Conservation (phyloP, 1,284 basidiomycete species). For the Ustilago xerochloae region DNA sequence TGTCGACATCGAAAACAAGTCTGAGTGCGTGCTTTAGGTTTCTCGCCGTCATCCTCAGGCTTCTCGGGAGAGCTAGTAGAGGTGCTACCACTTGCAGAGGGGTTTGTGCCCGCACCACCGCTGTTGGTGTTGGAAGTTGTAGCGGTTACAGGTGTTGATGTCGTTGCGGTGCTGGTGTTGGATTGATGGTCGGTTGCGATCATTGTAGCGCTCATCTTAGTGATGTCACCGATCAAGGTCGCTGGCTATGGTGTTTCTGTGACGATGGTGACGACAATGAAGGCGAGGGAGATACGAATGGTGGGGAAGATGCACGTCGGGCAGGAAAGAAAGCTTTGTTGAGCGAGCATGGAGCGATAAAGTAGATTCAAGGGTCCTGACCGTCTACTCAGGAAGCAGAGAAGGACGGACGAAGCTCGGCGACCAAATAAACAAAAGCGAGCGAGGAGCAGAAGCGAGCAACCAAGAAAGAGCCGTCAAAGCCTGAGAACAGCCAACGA, state of each 20-base stretch:
- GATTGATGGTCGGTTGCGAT: not conserved
- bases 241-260: not conserved
- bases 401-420: conserved; percentile 6
- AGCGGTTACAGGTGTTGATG: conserved; percentile 3
- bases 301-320: too few relatives aligned
- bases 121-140: not conserved
- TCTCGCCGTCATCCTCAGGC: conserved; percentile 19
- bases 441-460: not conserved
- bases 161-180: not conserved
- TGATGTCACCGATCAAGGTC: too few relatives aligned
- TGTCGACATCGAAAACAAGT: conserved; percentile 42
- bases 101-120: not conserved
- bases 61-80: conserved; percentile 22
- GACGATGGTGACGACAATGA: not conserved
- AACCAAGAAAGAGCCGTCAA: not conserved
- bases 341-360: too few relatives aligned
- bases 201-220: not conserved
- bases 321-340: too few relatives aligned
- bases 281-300: not conserved
- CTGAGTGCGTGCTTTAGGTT: conserved; percentile 32
- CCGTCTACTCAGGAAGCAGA: too few relatives aligned
- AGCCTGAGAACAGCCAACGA: not conserved
- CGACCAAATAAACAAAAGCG: conserved; percentile 12
- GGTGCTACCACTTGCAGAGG: conserved; percentile 1
- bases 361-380: too few relatives aligned